Evolutionary conservation across 1,139 yeast species (phyloP).

Genomic region (Magnusiomyces ingens): DNA sequence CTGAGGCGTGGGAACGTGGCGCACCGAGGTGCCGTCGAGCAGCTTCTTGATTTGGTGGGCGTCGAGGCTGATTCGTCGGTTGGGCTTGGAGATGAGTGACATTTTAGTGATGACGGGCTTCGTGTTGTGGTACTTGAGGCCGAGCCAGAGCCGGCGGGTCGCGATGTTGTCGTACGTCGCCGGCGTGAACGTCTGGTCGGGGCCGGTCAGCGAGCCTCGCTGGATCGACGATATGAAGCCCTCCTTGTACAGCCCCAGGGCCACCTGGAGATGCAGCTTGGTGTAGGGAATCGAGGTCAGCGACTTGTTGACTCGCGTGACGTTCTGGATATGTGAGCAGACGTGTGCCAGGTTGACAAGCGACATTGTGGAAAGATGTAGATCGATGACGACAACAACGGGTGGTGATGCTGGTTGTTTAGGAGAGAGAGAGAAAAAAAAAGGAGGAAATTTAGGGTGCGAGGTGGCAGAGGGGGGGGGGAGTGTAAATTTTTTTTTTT

Average conservation of each 20-base stretch:
- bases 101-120: constrained; percentile 69
- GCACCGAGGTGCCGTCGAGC: constrained; percentile 68
- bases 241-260: constrained; percentile 78
- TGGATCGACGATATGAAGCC: constrained; percentile 84
- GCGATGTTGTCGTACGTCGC: constrained; percentile 85
- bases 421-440: not conserved
- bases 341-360: constrained; percentile 76
- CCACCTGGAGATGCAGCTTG: constrained; percentile 73
- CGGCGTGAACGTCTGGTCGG: constrained; percentile 66
- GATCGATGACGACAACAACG: not conserved
- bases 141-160: constrained; percentile 85
- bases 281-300: constrained; percentile 81
- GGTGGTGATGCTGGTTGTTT: constrained; percentile 2
- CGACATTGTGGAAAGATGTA: constrained; percentile 47
- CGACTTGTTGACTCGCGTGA: constrained; percentile 66
- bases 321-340: constrained; percentile 87
- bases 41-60: constrained; percentile 61
- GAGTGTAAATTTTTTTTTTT: not conserved
- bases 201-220: constrained; percentile 85
- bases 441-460: too few relatives aligned
- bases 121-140: constrained; percentile 78
- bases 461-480: not conserved
- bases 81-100: constrained; percentile 77
- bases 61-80: constrained; percentile 60
- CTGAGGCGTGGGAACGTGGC: constrained; percentile 72